Percentiles rank a stretch among this genome's conserved stretches.
phyloP scores from a whole-genome alignment of 2,329 filamentous ascomycete species.

The Nemania sp. region DNA sequence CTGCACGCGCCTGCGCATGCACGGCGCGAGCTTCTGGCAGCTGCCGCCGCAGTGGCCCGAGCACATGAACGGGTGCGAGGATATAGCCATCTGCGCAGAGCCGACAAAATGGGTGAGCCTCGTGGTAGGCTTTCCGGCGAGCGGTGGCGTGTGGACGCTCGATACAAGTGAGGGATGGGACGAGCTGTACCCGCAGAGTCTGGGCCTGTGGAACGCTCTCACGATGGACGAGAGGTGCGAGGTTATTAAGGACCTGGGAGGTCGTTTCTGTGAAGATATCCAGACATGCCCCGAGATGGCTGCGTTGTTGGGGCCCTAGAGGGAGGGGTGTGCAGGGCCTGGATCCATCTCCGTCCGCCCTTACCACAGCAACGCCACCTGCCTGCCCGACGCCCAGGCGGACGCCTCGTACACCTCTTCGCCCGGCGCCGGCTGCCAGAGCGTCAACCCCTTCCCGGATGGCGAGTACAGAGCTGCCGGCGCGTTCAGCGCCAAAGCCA shows the following conservation, averaged over 20 bases:
- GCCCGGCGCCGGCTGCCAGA: slow-evolving; percentile 10
- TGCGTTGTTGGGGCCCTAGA: slow-evolving; percentile 25
- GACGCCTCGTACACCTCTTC: slow-evolving; percentile 14
- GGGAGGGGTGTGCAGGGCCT: too few relatives aligned
- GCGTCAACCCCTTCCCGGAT: slow-evolving; percentile 15
- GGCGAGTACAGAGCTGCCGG: slow-evolving; percentile 7
- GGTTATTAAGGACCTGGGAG: slow-evolving; percentile 26
- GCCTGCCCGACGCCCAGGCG: slow-evolving; percentile 7
- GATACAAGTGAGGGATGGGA: slow-evolving; percentile 23
- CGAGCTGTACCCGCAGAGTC: slow-evolving; percentile 26
- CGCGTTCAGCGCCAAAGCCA: slow-evolving; percentile 13
- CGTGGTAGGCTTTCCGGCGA: slow-evolving; percentile 26
- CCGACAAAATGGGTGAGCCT: slow-evolving; percentile 26
- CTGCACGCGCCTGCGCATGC: slow-evolving; percentile 28
- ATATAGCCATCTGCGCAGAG: slow-evolving; percentile 23
- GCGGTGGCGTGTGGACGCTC: slow-evolving; percentile 28
- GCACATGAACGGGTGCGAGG: slow-evolving; percentile 22
- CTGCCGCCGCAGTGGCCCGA: slow-evolving; percentile 27
- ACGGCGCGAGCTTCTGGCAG: slow-evolving; percentile 27
- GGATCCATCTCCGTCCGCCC: slow-evolving; percentile 6
- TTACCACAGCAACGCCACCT: slow-evolving; percentile 12
- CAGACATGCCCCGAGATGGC: slow-evolving; percentile 29
- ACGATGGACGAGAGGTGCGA: slow-evolving; percentile 28
- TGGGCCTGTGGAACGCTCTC: slow-evolving; percentile 31
- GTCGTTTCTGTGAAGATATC: slow-evolving; percentile 28